Percentiles rank a stretch among this genome's conserved stretches.
These are phyloP conservation scores for Huntiella savannae DNA, from an alignment of 2,329 filamentous ascomycete species.

Conservation along the genomic window DNA sequence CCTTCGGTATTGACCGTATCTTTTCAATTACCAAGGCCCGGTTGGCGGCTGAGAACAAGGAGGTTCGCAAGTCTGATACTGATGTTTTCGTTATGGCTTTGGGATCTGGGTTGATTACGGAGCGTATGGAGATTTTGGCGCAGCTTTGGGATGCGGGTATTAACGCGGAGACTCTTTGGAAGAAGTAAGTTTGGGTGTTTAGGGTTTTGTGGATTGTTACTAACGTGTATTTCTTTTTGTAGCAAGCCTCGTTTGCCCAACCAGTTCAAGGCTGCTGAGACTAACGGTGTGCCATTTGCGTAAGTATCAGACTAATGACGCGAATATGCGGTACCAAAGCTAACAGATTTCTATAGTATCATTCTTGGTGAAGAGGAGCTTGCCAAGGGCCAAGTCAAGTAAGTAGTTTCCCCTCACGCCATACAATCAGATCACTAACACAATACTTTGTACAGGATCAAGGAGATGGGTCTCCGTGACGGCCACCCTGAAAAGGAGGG, in stretches of 20 bases:
- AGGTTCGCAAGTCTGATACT: constrained; percentile 49
- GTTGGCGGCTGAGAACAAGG: constrained; percentile 40
- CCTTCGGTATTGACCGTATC: constrained; percentile 88
- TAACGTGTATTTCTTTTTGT: not conserved
- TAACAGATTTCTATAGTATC: constrained; percentile 22
- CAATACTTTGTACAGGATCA: constrained; percentile 29
- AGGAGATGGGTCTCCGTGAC: constrained; percentile 54
- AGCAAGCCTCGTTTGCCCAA: constrained; percentile 69
- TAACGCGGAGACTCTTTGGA: constrained; percentile 80
- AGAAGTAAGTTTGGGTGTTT: constrained; percentile 23
- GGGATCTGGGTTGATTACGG: constrained; percentile 58
- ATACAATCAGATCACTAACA: not conserved
- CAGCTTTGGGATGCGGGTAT: constrained; percentile 73
- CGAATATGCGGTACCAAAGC: not conserved
- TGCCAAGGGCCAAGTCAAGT: constrained; percentile 57
- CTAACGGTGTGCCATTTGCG: constrained; percentile 60
- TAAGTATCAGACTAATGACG: not conserved
- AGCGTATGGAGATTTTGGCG: constrained; percentile 65
- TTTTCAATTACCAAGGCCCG: constrained; percentile 77
- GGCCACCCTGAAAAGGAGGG: constrained; percentile 85
- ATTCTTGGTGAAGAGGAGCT: constrained; percentile 87
- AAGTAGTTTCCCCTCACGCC: constrained; percentile 1
- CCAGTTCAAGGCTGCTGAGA: constrained; percentile 83
- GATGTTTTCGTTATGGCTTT: constrained; percentile 94
- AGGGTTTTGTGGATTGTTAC: not conserved